Evolutionary conservation across 192 early-diverging fungal species (phyloP), one percentile per base, ranked within the genome.

Genomic region (Linnemannia zychae): DNA sequence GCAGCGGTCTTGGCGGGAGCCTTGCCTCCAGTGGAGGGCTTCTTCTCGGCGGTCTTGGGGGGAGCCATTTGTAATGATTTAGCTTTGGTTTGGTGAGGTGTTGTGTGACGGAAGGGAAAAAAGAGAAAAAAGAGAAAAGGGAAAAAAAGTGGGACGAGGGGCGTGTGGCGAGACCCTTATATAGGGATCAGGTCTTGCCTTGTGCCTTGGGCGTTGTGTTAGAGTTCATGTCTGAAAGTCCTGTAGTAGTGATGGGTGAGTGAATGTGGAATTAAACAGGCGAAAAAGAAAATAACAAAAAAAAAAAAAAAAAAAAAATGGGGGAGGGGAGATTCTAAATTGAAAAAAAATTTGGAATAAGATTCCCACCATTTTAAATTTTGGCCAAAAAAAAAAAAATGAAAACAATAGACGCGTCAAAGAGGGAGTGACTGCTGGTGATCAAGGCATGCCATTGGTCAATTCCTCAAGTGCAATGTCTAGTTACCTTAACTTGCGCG

Each of bases 11-110:
- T 89, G 87, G 88, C 87, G 67, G 90, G 88, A 47, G 90, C 89
- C 79, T 89, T 90, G 74, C 79, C 79, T 78, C 89, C 90, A 73
- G 87, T 86, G 79, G 89, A 87, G 53, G 91, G 89, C 87, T 95
- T 89, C 90, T 85, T 85, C 63, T 85, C 83, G 28, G 83, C 81
- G 36, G 74, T 78, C 69, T 77, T 24, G 40, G 79, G 76, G 76
- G 81, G 81, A 65, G 81, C 75, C 81, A 82, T 82, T 47, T 75
- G 67, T 50, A 28, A 63, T 63, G 53, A 40, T 57, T 20, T 33
- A n/a, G 68, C n/a, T 67, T 22, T 52, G n/a, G 74, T n/a, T 46
- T 28, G 49, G 67, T 69, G 49, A 24, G 48, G 57, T 63, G 57
- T 63, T 28, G 34, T 36, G 66, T 16, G 24, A 22, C 17, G 24